Percentiles rank a stretch among this genome's conserved stretches.
phyloP scores from a whole-genome alignment of 768 basidiomycete genomes.

The Pleurotus tuber-regium region DNA sequence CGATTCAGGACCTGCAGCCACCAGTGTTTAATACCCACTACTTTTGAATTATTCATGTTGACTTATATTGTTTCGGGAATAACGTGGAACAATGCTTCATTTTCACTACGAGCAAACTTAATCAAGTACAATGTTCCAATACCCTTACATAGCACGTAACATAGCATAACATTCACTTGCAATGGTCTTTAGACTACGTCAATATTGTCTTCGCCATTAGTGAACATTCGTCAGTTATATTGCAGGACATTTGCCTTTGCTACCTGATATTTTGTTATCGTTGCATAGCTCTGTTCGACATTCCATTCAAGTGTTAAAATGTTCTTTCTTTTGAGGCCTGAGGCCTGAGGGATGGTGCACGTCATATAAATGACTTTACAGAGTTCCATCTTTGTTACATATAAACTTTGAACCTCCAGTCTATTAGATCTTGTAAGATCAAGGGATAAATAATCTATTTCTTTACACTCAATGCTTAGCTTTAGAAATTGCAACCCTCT shows the following conservation, averaged over 20 bases:
- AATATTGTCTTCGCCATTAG: no score
- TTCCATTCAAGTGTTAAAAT: no score
- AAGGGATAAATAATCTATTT: background rate
- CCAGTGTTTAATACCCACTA: background rate
- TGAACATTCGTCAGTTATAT: no score
- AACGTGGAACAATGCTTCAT: constrained; percentile 4
- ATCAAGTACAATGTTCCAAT: constrained; percentile 3
- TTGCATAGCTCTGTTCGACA: no score
- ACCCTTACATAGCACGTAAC: background rate
- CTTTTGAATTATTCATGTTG: background rate
- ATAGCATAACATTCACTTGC: background rate
- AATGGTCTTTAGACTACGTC: background rate
- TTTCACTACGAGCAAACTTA: background rate
- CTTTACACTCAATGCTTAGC: constrained; percentile 11
- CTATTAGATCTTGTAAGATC: background rate
- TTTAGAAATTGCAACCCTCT: constrained; percentile 38
- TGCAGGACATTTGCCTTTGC: no score
- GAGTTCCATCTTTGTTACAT: no score
- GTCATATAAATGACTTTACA: no score
- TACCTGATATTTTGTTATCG: no score
- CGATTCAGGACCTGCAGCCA: no score
- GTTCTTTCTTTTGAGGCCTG: no score
- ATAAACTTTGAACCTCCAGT: no score
- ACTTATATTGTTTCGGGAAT: background rate
- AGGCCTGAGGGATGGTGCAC: no score